Conservation (phyloP, 495 filamentous ascomycete species). For the Podospora bellae-mahoneyi region DNA sequence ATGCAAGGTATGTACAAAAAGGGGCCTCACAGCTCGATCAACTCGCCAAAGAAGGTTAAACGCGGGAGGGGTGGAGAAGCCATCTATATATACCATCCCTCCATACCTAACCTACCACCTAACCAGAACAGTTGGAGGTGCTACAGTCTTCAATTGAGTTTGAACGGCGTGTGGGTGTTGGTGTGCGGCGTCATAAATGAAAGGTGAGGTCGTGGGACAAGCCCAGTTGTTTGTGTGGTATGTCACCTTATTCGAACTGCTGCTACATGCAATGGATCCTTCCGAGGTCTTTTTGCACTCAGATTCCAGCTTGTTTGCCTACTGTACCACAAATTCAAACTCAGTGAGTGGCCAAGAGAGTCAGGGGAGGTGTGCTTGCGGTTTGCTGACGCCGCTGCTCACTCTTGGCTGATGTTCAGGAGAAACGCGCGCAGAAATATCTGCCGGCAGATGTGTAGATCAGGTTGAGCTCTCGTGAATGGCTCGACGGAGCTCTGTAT, state of each 20-base stretch:
- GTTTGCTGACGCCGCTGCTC: background rate
- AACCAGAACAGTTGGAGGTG: no score
- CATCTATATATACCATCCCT: background rate
- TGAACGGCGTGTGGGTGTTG: background rate
- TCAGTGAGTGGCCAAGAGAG: background rate
- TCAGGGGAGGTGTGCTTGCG: background rate
- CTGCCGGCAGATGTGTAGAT: background rate
- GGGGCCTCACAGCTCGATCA: background rate
- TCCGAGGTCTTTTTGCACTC: background rate
- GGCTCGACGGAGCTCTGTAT: background rate
- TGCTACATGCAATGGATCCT: background rate
- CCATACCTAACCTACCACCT: no score
- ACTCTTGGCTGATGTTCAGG: background rate
- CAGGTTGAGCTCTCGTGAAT: conserved; percentile 37
- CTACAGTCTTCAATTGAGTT: background rate
- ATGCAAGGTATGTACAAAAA: background rate
- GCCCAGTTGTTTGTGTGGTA: background rate
- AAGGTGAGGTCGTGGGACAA: background rate
- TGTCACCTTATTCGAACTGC: background rate
- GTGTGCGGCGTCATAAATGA: background rate
- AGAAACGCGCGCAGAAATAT: background rate
- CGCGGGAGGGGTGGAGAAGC: background rate
- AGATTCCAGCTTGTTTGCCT: background rate
- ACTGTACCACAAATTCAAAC: background rate
- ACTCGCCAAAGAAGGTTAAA: background rate